Conservation (phyloP, 2,329 filamentous ascomycete genomes). For the Cladosporium austrohemisphaericum region DNA sequence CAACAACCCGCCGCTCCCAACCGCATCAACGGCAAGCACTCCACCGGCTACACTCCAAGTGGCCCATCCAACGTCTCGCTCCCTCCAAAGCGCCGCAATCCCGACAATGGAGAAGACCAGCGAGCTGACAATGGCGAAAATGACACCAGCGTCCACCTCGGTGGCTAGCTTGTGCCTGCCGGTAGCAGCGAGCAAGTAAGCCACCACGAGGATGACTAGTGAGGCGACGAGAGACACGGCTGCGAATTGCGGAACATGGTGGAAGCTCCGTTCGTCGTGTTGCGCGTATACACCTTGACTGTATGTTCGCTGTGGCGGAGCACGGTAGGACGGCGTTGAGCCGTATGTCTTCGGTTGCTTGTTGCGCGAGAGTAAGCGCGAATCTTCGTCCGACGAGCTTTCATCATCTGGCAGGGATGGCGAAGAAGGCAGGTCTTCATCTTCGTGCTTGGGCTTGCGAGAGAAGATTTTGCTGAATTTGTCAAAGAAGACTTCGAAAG, state of each 20-base stretch:
- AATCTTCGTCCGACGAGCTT: conserved; percentile 31
- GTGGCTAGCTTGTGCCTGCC: conserved; percentile 63
- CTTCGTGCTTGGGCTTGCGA: conserved; percentile 26
- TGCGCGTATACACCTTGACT: neutral
- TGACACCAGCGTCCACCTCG: conserved; percentile 71
- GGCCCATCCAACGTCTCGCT: conserved; percentile 42
- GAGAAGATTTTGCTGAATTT: conserved; percentile 40
- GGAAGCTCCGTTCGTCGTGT: neutral
- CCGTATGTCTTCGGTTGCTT: conserved; percentile 10
- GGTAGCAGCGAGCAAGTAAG: conserved; percentile 62
- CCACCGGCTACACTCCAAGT: conserved; percentile 45
- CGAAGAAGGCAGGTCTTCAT: conserved; percentile 23
- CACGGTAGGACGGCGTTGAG: neutral
- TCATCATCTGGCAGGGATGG: conserved; percentile 25
- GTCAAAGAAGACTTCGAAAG: conserved; percentile 60
- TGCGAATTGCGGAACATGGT: conserved; percentile 24
- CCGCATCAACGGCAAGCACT: conserved; percentile 46
- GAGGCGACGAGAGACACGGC: conserved; percentile 58
- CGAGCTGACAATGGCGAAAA: conserved; percentile 65
- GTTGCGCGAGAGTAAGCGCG: neutral
- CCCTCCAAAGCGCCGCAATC: conserved; percentile 56
- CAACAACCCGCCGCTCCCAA: conserved; percentile 51
- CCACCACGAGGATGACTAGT: conserved; percentile 61
- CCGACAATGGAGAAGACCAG: conserved; percentile 61
- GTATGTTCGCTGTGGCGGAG: neutral